Base-by-base conservation (phyloP, 768 basidiomycete species). In the Mrakia hoshinonis region DNA sequence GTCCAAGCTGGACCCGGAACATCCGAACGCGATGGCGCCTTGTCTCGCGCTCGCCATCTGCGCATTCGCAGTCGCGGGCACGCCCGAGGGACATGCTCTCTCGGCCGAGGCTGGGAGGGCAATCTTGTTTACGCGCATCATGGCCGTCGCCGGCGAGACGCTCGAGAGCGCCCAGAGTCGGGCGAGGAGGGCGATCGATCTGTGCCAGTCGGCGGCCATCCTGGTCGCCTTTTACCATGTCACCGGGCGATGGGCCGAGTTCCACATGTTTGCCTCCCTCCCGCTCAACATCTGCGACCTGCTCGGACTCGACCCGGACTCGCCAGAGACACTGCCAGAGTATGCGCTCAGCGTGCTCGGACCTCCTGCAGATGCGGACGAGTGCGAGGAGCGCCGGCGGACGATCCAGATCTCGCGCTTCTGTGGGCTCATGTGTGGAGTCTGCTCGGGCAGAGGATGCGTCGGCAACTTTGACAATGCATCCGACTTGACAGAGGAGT, bases 201-300 rank as follows among this genome's bases (percentile, higher is more conserved):
- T 60, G 24, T 58, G 48, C 43, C 70, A 65, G 47, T 62, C 70
- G 5, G 48, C 60, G 12, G 13, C 39, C 34, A 26, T 43, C 22
- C 31, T 66, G 26, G 64, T 66, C 22, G 46, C 46, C 13, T 15
- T 67, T 22, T 67, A 39, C 34, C 49, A 36, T n/a, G 20, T 51
- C 26, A 66, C 18, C 20, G 43, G 64, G 34, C 31, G 34, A 5
- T 52, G 52, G 66, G 66, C 66, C 0, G 67, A 60, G 70, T 71
- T 71, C 36, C 64, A 71, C 54, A 71, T 52, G 29, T 71, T 71
- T 55, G 49, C 70, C 15, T 62, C 70, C 12, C 52, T 71, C n/a
- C 47, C 60, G 13, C 48, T 54, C 22, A 47, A 29, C 10, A 18
- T 64, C 20, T 46, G 63, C 43, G 70, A 71, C n/a, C 70, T 71